phyloP scores from a whole-genome alignment of 345 rosid species.

The Syzygium jambos region DNA sequence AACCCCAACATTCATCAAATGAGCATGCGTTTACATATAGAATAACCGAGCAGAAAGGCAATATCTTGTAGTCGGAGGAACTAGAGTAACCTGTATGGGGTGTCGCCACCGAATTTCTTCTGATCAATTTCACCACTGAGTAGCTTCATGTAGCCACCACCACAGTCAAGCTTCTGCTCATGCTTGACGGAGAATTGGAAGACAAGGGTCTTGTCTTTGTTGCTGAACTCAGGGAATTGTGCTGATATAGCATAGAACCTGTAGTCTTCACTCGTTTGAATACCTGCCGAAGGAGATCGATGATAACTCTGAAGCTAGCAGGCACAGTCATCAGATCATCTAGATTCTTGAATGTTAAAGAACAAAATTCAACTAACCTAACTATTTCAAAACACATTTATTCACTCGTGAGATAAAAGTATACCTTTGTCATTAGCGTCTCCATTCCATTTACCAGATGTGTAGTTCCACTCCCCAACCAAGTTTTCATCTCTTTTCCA shows the following conservation, averaged over 20 bases:
- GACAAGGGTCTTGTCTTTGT: conserved; percentile 83
- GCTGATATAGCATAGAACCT: conserved; percentile 98
- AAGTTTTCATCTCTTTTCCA: conserved; percentile 85
- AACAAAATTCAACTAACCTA: neutral
- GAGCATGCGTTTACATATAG: neutral
- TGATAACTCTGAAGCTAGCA: neutral
- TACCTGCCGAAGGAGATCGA: conserved; percentile 38
- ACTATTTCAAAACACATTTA: neutral
- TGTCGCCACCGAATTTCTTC: conserved; percentile 95
- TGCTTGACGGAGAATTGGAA: conserved; percentile 98
- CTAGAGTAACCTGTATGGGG: conserved; percentile 65
- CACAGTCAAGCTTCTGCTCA: conserved; percentile 99
- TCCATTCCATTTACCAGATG: conserved; percentile 93
- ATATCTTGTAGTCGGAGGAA: neutral
- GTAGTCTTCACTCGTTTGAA: conserved; percentile 95
- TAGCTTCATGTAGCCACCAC: conserved; percentile 99
- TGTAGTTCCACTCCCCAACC: conserved; percentile 93
- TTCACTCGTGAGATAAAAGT: neutral
- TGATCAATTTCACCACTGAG: conserved; percentile 86
- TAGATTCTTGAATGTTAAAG: neutral
- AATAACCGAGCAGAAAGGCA: neutral
- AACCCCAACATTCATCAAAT: neutral
- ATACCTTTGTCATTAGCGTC: conserved; percentile 83
- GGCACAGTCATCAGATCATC: neutral
- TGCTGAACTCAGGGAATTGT: conserved; percentile 84